These are phyloP conservation scores for Starmerella geochares DNA, from an alignment of 805 yeast species.

Conservation along the genomic window DNA sequence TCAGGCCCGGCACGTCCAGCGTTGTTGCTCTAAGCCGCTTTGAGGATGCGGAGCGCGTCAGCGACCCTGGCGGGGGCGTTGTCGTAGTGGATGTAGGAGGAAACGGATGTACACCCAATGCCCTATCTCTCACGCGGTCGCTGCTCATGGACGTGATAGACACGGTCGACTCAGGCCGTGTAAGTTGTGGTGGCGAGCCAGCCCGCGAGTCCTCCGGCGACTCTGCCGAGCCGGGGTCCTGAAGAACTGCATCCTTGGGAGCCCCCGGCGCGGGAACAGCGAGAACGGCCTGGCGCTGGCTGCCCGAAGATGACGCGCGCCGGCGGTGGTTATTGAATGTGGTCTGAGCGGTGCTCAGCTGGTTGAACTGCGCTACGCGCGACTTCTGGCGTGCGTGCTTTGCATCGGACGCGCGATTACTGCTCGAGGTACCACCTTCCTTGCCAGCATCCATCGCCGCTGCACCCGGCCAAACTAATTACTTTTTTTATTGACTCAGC, in stretches of 20 bases:
- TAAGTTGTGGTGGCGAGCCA: conserved; percentile 18
- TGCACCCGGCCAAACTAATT: background rate
- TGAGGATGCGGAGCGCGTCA: conserved; percentile 19
- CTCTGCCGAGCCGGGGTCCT: conserved; percentile 23
- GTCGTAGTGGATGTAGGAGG: conserved; percentile 10
- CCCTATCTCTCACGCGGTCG: conserved; percentile 11
- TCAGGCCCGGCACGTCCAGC: conserved; percentile 84
- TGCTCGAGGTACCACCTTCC: background rate
- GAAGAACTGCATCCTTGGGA: background rate
- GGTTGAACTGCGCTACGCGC: conserved; percentile 24
- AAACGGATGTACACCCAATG: conserved; percentile 9
- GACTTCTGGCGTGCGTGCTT: conserved; percentile 16
- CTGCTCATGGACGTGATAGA: conserved; percentile 16
- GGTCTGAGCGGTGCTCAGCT: conserved; percentile 19
- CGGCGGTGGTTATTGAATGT: conserved; percentile 10
- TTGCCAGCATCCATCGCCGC: conserved; percentile 6
- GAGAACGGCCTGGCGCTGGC: background rate
- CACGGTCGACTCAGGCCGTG: conserved; percentile 11
- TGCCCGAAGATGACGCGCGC: conserved; percentile 11
- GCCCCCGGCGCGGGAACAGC: background rate
- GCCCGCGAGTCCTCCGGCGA: conserved; percentile 18
- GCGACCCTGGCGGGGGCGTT: background rate
- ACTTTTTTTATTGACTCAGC: conserved; percentile 8
- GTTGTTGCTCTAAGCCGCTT: conserved; percentile 52
- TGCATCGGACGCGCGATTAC: conserved; percentile 1